phyloP scores from a whole-genome alignment of 2,329 filamentous ascomycete genomes.

The Plectosphaerella cucumerina region DNA sequence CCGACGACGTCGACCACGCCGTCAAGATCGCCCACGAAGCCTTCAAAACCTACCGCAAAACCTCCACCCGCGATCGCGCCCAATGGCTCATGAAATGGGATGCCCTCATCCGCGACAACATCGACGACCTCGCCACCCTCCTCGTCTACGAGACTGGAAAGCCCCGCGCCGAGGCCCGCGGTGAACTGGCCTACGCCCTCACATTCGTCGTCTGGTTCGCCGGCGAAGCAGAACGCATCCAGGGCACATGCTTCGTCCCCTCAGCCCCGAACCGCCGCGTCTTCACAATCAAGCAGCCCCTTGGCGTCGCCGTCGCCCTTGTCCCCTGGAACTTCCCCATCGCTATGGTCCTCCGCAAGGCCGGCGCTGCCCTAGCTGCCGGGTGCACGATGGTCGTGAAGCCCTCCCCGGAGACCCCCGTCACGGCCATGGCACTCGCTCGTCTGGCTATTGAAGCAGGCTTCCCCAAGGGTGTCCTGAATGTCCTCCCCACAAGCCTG shows the following conservation, averaged over 20 bases:
- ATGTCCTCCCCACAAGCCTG: constrained; percentile 68
- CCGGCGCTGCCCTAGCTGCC: constrained; percentile 57
- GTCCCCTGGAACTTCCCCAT: constrained; percentile 56
- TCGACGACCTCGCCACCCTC: constrained; percentile 33
- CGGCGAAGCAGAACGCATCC: constrained; percentile 44
- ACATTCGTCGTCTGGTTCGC: constrained; percentile 55
- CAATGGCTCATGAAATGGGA: constrained; percentile 31
- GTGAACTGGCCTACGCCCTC: constrained; percentile 51
- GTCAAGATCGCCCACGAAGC: constrained; percentile 29
- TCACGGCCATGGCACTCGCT: constrained; percentile 41
- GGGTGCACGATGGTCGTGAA: constrained; percentile 65
- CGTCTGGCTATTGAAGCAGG: constrained; percentile 66
- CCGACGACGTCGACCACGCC: constrained; percentile 31
- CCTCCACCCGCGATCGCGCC: constrained; percentile 28
- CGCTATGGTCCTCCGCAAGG: constrained; percentile 44
- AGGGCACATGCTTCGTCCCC: constrained; percentile 49
- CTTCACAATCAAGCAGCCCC: constrained; percentile 19
- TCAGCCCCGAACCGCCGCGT: neutral
- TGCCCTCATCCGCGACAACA: constrained; percentile 25
- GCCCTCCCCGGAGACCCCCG: constrained; percentile 20
- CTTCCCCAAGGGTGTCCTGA: constrained; percentile 72
- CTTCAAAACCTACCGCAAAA: constrained; percentile 31
- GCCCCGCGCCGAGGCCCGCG: constrained; percentile 47
- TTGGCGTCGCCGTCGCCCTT: constrained; percentile 28
- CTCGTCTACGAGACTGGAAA: constrained; percentile 51